Base-by-base conservation (phyloP, 108 stramenopile species). In the Nannochloropsis gaditana region DNA sequence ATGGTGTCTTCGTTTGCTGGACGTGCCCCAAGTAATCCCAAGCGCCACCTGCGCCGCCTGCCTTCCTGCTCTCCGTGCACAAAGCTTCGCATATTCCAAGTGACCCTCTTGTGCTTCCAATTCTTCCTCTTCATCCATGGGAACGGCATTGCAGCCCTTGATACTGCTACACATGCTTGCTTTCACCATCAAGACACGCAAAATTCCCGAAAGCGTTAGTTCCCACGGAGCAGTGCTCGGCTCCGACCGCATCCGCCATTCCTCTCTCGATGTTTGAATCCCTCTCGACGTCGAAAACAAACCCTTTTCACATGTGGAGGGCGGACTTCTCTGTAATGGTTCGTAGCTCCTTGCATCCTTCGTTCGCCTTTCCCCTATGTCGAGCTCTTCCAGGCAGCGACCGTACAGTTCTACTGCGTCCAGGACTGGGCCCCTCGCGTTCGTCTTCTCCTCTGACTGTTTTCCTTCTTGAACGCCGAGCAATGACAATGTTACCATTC, bases 401-500 rank as follows among this genome's bases (percentile, higher is more conserved):
- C 59, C 6, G 59, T 73, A 73, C 15, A 73, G 59, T n/a, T 73
- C 59, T n/a, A 73, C 59, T n/a, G 59, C 59, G 8, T 73, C 59
- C 59, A 73, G 6, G 19, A 73, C 59, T 73, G 59, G 59, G 59
- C 59, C 59, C 59, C 59, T 73, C 6, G 19, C 59, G 15, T n/a
- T n/a, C 59, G 15, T n/a, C 59, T n/a, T 73, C 59, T 3, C 8
- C 31, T 31, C 31, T 31, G 31, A 31, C 31, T 0, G 0, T 31
- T 1, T n/a, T 73, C 19, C 59, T 73, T 15, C 31, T n/a, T 73
- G 59, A 15, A 73, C 15, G 4, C 59, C 59, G 59, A 73, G 15
- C 59, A 73, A 73, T 4, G 59, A 73, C 59, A 73, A 73, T 15
- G 59, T 73, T n/a, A 73, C 59, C 59, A 73, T 73, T 73, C 19